Percentiles rank a stretch among this genome's conserved stretches.
Conservation (phyloP, 495 filamentous ascomycete genomes). For the Talaromyces borbonicus region DNA sequence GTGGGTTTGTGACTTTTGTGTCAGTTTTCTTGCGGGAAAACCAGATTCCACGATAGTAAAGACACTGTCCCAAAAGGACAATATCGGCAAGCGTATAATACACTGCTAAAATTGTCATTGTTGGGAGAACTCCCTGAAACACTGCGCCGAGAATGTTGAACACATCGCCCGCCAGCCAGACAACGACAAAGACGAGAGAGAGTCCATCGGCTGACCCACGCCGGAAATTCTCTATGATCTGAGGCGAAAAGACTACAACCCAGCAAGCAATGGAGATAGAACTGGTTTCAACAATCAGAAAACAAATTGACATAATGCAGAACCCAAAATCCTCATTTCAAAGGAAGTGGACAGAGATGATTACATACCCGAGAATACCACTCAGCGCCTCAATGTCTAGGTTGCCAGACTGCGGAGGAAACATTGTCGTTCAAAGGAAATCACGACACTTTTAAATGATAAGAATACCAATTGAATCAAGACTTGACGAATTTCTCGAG, state of each 20-base stretch:
- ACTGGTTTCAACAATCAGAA: conserved; percentile 39
- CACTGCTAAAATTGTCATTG: conserved; percentile 90
- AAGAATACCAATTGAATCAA: no score
- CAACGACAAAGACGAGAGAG: conserved; percentile 76
- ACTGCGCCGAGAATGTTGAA: conserved; percentile 94
- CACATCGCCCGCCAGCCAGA: conserved; percentile 89
- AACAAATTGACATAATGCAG: conserved; percentile 11
- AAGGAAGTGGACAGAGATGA: not conserved
- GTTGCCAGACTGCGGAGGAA: conserved; percentile 54
- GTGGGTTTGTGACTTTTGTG: conserved; percentile 1
- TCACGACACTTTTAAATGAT: no score
- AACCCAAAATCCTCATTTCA: no score
- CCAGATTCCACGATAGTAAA: conserved; percentile 86
- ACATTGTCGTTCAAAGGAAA: conserved; percentile 39
- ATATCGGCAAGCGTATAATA: conserved; percentile 95
- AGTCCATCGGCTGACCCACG: conserved; percentile 80
- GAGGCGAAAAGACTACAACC: conserved; percentile 95
- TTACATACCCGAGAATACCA: conserved; percentile 71
- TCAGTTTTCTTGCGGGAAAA: conserved; percentile 40
- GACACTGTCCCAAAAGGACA: conserved; percentile 76
- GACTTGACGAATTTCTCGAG: no score
- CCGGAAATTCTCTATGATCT: conserved; percentile 92
- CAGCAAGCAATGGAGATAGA: conserved; percentile 96
- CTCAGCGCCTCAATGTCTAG: conserved; percentile 80
- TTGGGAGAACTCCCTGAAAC: conserved; percentile 87